Conservation (phyloP, 2,329 filamentous ascomycete species). For the Amauroascus niger region DNA sequence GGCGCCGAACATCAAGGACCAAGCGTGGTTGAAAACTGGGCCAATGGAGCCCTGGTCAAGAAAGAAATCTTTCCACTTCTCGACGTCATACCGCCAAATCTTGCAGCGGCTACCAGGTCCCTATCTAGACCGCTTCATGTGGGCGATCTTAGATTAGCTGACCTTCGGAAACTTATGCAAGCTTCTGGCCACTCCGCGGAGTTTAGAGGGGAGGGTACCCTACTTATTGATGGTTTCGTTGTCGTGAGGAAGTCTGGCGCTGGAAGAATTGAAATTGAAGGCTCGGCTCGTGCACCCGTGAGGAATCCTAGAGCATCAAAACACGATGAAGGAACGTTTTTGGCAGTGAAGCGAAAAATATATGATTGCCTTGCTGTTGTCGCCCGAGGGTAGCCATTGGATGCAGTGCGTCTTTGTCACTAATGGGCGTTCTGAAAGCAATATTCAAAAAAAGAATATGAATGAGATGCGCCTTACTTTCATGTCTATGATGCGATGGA, state of each 20-base stretch:
- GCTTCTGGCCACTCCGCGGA: conserved; percentile 75
- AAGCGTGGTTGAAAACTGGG: conserved; percentile 18
- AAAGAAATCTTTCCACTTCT: conserved; percentile 42
- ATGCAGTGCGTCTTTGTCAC: neutral
- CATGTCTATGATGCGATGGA: neutral
- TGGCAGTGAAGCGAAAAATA: conserved; percentile 79
- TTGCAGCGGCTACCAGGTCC: conserved; percentile 64
- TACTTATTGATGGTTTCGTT: conserved; percentile 80
- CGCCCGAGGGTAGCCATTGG: conserved; percentile 50
- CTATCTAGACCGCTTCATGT: conserved; percentile 85
- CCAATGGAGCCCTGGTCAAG: conserved; percentile 23
- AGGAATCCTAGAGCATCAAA: conserved; percentile 36
- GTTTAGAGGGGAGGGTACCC: conserved; percentile 83
- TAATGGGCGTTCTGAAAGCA: neutral
- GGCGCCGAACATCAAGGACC: conserved; percentile 34
- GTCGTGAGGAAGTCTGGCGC: conserved; percentile 79
- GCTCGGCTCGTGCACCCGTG: conserved; percentile 49
- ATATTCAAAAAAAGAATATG: neutral
- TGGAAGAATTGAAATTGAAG: conserved; percentile 83
- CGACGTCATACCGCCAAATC: conserved; percentile 49
- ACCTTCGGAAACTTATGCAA: conserved; percentile 76
- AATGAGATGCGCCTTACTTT: conserved; percentile 2
- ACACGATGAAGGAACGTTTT: conserved; percentile 59
- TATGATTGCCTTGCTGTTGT: conserved; percentile 92
- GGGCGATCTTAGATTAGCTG: conserved; percentile 79